Conservation (phyloP, 176 grass and related monocot genomes). For the Eragrostis nindensis region DNA sequence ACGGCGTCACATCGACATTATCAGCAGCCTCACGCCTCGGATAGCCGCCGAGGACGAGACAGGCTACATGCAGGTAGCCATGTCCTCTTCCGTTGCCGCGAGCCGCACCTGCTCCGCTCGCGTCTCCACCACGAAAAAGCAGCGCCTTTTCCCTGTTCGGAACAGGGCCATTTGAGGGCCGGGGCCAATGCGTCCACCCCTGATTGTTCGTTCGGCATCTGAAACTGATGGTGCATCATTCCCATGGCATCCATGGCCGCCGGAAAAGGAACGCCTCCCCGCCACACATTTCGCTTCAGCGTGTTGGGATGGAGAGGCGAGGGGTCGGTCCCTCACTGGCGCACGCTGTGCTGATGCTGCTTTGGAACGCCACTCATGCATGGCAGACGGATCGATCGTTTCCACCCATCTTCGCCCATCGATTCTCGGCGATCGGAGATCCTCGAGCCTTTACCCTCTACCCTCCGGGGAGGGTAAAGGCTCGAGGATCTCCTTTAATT, state of each 20-base stretch:
- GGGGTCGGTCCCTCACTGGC: not conserved
- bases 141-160: not conserved
- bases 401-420: not conserved
- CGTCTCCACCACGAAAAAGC: not conserved
- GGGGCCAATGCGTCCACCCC: not conserved
- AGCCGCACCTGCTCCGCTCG: conserved; percentile 14
- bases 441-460: no score
- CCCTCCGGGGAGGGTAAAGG: not conserved
- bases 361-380: conserved; percentile 7
- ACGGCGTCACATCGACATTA: conserved; percentile 23
- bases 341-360: not conserved
- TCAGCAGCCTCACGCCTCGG: not conserved
- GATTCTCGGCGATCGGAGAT: not conserved
- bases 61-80: not conserved
- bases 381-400: not conserved
- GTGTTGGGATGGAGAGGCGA: not conserved
- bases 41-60: not conserved
- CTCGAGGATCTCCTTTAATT: conserved; percentile 21
- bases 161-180: not conserved
- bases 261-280: not conserved
- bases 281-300: conserved; percentile 30
- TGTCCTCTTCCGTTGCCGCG: not conserved
- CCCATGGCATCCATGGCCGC: not conserved
- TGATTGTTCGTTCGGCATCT: conserved; percentile 12
- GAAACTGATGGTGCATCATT: conserved; percentile 1